Base-by-base conservation (phyloP, 345 rosid genomes). In the Chamaenerion angustifolium region DNA sequence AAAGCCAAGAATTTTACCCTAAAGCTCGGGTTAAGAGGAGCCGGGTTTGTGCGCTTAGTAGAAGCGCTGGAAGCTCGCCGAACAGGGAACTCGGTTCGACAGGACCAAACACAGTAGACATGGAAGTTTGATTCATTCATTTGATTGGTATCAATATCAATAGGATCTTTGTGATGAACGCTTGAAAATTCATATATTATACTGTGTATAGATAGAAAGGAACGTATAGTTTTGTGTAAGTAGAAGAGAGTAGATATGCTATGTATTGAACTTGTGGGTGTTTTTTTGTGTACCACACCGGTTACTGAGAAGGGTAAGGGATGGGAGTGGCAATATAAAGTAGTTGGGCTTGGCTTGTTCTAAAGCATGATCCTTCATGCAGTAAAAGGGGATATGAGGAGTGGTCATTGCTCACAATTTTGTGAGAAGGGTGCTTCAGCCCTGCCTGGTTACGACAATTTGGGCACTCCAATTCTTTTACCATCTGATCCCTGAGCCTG, bases 21-120 rank as follows among this genome's bases (percentile, higher is more conserved):
- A 67, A 61, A 15, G 57, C 56, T 55, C 71, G 59, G 67, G 71
- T 62, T 55, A 49, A 16, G 42, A 55, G 63, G 49, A 62, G 16
- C 59, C 63, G 61, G 62, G 52, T 72, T 10, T 71, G 68, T 67
- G 68, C 76, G 15, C 12, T 64, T 49, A 80, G 90, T 64, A 78
- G 62, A 71, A 87, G 98, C 56, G 60, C 77, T 0, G 89, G 88
- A 16, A 75, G 59, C 71, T 80, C 98, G 19, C 96, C 89, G 1
- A 58, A 43, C 43, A 68, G 58, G 46, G 71, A 52, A 12, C 45
- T 49, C 4, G 46, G 46, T 37, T 23, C 12, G 17, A 45, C 58
- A 37, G 19, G 42, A 8, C 37, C 37, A 7, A 31, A 31, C 10
- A 31, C 4, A 5, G 10, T 0, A 31, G 37, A 31, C 37, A 31